These are phyloP conservation scores for Takashimella koratensis DNA, from an alignment of 1,284 basidiomycete genomes.

Conservation along the genomic window DNA sequence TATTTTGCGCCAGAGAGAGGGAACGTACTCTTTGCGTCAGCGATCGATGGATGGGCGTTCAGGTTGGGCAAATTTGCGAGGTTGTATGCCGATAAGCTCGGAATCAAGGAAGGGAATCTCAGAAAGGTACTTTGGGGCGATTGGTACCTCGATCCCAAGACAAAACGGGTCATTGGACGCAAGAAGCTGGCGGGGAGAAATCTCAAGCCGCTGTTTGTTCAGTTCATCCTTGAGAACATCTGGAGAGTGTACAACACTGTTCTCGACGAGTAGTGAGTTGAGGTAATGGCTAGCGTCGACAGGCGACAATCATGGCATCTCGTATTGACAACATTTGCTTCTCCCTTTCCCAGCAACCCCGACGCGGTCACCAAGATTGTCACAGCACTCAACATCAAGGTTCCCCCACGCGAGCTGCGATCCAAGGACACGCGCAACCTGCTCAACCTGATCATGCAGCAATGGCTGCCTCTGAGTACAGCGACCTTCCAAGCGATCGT, in stretches of 20 bases:
- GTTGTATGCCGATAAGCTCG: slow-evolving; percentile 85
- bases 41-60: slow-evolving; percentile 98
- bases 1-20: slow-evolving; percentile 96
- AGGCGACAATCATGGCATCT: too few relatives aligned
- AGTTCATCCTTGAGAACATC: slow-evolving; percentile 95
- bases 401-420: slow-evolving; percentile 83
- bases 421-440: slow-evolving; percentile 85
- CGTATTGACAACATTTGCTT: neutral
- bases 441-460: slow-evolving; percentile 81
- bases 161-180: slow-evolving; percentile 85
- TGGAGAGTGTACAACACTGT: slow-evolving; percentile 95
- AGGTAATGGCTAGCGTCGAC: too few relatives aligned
- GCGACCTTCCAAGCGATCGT: slow-evolving; percentile 90
- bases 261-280: slow-evolving; percentile 78
- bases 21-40: slow-evolving; percentile 95
- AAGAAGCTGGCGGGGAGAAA: slow-evolving; percentile 79
- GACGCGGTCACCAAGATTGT: slow-evolving; percentile 91
- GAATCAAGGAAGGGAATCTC: slow-evolving; percentile 83
- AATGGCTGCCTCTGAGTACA: slow-evolving; percentile 94
- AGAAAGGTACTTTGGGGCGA: slow-evolving; percentile 94
- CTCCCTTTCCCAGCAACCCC: slow-evolving; percentile 59
- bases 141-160: slow-evolving; percentile 95
- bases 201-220: slow-evolving; percentile 96
- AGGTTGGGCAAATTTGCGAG: slow-evolving; percentile 89
- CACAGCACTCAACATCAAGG: slow-evolving; percentile 72